These are phyloP conservation scores for Didymella glomerata DNA, from an alignment of 2,329 filamentous ascomycete genomes.

Conservation along the genomic window DNA sequence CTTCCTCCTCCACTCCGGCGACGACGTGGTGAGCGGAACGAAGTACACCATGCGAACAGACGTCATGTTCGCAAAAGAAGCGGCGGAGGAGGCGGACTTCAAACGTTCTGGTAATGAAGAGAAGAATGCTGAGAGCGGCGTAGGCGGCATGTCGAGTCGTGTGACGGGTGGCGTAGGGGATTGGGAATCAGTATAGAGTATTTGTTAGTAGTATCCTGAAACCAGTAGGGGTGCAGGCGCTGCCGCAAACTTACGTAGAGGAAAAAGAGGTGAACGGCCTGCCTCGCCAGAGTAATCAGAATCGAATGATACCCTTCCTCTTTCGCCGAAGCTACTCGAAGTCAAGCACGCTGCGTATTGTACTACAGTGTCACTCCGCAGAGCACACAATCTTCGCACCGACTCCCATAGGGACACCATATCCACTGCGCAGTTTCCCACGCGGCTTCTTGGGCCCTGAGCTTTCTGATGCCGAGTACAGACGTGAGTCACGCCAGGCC, in stretches of 20 bases:
- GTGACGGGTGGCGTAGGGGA: background rate
- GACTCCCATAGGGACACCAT: slow-evolving; percentile 80
- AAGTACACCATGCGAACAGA: slow-evolving; percentile 67
- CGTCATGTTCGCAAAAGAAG: slow-evolving; percentile 59
- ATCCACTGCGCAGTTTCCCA: slow-evolving; percentile 38
- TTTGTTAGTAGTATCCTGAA: slow-evolving; percentile 55
- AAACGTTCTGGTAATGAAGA: background rate
- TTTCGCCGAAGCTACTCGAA: slow-evolving; percentile 52
- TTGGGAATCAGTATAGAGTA: background rate
- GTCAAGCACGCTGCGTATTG: slow-evolving; percentile 85
- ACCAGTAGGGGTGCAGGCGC: slow-evolving; percentile 14
- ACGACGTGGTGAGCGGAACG: slow-evolving; percentile 61
- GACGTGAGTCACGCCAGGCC: slow-evolving; percentile 84
- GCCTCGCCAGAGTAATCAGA: slow-evolving; percentile 90
- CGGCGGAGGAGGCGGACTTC: slow-evolving; percentile 12
- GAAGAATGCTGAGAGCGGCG: background rate
- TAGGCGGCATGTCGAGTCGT: background rate
- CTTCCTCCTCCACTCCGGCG: slow-evolving; percentile 62
- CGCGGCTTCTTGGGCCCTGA: slow-evolving; percentile 64
- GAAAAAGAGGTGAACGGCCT: slow-evolving; percentile 70
- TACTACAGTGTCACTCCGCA: slow-evolving; percentile 82
- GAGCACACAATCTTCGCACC: slow-evolving; percentile 90
- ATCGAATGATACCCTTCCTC: slow-evolving; percentile 77
- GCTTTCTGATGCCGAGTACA: slow-evolving; percentile 92
- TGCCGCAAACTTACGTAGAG: slow-evolving; percentile 56